Evolutionary conservation across 192 early-diverging fungal genomes (phyloP).

Genomic region (Coemansia biformis): DNA sequence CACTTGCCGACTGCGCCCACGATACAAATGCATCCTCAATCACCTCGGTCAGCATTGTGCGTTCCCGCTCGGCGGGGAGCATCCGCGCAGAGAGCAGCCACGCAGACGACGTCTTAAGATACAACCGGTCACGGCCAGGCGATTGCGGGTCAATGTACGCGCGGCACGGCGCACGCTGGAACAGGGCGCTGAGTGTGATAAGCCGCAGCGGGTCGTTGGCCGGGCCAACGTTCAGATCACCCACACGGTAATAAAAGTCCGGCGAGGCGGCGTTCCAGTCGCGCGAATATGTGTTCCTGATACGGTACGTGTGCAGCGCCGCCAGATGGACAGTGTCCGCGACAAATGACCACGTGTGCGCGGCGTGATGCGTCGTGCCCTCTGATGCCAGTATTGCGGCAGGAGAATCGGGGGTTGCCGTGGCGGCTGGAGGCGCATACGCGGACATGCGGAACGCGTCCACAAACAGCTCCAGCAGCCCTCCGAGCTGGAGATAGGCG

Average conservation of each 20-base stretch:
- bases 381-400: too few relatives aligned
- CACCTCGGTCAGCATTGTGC: conserved; percentile 42
- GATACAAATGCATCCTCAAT: conserved; percentile 46
- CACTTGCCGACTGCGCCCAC: conserved; percentile 31
- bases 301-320: conserved; percentile 35
- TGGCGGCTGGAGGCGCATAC: background rate
- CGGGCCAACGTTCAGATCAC: conserved; percentile 46
- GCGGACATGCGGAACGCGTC: conserved; percentile 24
- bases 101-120: conserved; percentile 30
- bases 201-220: conserved; percentile 42
- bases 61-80: conserved; percentile 37
- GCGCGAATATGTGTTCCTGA: conserved; percentile 42
- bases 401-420: too few relatives aligned
- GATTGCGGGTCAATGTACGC: conserved; percentile 34
- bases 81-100: conserved; percentile 41
- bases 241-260: conserved; percentile 31
- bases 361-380: too few relatives aligned
- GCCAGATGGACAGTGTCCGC: conserved; percentile 11
- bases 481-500: conserved; percentile 38
- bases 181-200: conserved; percentile 23
- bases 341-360: too few relatives aligned
- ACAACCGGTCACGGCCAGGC: conserved; percentile 28
- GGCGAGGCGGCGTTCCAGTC: conserved; percentile 31
- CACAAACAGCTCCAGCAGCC: conserved; percentile 39
- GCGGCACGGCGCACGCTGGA: conserved; percentile 29